These are phyloP conservation scores for Dactylellina sp. DNA, from an alignment of 2,329 filamentous ascomycete species.

Conservation along the genomic window DNA sequence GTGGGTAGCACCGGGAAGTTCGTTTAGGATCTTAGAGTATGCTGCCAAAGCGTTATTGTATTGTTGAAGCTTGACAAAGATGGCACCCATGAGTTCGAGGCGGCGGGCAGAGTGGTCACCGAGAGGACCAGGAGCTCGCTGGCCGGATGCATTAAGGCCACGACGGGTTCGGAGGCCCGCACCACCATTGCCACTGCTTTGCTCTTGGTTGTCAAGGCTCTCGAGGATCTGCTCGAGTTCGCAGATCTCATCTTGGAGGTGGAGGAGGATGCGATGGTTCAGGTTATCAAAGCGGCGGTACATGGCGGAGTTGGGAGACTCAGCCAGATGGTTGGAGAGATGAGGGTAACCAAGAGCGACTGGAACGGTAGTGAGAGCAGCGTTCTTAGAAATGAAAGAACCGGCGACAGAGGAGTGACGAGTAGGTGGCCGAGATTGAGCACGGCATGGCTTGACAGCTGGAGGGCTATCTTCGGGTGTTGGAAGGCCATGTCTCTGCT, in stretches of 20 bases:
- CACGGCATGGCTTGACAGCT: conserved; percentile 50
- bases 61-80: conserved; percentile 59
- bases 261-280: conserved; percentile 83
- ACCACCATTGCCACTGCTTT: conserved; percentile 60
- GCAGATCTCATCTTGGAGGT: conserved; percentile 85
- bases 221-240: conserved; percentile 84
- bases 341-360: conserved; percentile 58
- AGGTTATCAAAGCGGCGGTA: conserved; percentile 85
- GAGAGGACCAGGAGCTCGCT: conserved; percentile 42
- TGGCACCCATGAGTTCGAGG: conserved; percentile 58
- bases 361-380: conserved; percentile 43
- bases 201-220: conserved; percentile 71
- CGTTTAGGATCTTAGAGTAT: conserved; percentile 53
- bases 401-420: conserved; percentile 36
- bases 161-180: conserved; percentile 57
- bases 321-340: conserved; percentile 58
- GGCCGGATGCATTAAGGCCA: conserved; percentile 54
- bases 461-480: conserved; percentile 54
- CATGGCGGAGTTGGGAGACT: conserved; percentile 68
- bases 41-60: conserved; percentile 57
- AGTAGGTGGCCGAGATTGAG: conserved; percentile 47
- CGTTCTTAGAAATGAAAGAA: conserved; percentile 36
- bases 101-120: conserved; percentile 50
- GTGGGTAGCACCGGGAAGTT: conserved; percentile 43
- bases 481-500: conserved; percentile 49